These are phyloP conservation scores for Aspergillus bridgeri DNA, from an alignment of 495 filamentous ascomycete species.

Conservation along the genomic window DNA sequence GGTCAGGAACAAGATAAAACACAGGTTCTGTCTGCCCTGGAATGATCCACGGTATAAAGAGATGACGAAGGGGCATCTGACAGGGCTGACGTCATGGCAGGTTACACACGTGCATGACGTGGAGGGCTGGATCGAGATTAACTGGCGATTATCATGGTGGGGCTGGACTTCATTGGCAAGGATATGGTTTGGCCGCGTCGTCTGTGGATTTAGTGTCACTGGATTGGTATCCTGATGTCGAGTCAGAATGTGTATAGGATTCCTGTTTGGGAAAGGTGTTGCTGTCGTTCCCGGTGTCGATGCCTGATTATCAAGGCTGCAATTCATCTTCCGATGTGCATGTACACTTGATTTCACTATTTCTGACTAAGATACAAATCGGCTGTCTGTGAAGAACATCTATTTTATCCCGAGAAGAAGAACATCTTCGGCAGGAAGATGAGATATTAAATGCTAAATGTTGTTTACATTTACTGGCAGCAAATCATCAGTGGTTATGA, in stretches of 20 bases:
- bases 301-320: background rate
- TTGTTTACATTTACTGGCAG: too few species aligned
- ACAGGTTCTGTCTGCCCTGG: too few species aligned
- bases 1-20: background rate
- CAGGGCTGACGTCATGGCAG: constrained; percentile 8
- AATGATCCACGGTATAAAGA: background rate
- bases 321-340: too few species aligned
- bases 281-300: background rate
- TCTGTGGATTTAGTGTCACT: background rate
- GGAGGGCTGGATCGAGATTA: background rate
- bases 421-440: too few species aligned
- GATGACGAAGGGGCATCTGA: background rate
- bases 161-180: background rate
- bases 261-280: background rate
- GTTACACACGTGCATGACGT: constrained; percentile 9
- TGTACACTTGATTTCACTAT: too few species aligned
- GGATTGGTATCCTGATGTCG: too few species aligned
- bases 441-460: too few species aligned
- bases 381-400: background rate
- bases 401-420: too few species aligned
- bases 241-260: background rate
- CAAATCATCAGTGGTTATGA: too few species aligned
- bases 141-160: background rate
- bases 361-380: too few species aligned
- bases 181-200: background rate